Percentiles rank a stretch among this genome's conserved stretches.
Evolutionary conservation across 2,329 filamentous ascomycete genomes (phyloP).

Genomic region (Aureobasidium sp.): DNA sequence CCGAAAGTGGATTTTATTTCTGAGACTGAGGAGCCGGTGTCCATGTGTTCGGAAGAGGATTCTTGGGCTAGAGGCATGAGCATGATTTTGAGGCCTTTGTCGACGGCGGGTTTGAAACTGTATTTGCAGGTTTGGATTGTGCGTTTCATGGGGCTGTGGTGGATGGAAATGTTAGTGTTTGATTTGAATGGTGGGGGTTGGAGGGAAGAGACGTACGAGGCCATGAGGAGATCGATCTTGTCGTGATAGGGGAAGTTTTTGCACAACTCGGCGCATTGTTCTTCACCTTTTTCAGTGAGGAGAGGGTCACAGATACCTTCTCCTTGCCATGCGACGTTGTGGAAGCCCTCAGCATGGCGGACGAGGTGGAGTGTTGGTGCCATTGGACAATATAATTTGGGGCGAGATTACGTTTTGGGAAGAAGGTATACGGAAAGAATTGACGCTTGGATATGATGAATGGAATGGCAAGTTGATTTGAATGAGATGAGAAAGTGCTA

Average conservation of each 20-base stretch:
- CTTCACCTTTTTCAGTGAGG: slow-evolving; percentile 63
- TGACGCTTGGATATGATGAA: neutral
- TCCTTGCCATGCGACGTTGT: slow-evolving; percentile 66
- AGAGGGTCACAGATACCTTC: slow-evolving; percentile 65
- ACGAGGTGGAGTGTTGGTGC: slow-evolving; percentile 53
- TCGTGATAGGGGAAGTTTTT: slow-evolving; percentile 56
- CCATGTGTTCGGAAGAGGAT: slow-evolving; percentile 63
- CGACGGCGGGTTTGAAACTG: slow-evolving; percentile 54
- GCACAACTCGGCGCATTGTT: slow-evolving; percentile 62
- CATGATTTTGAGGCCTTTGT: slow-evolving; percentile 45
- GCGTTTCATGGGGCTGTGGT: slow-evolving; percentile 54
- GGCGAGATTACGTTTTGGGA: no score
- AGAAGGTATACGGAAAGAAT: no score
- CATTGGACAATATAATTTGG: neutral
- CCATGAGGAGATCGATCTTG: slow-evolving; percentile 60
- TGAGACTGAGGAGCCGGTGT: slow-evolving; percentile 55
- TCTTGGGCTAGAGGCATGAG: slow-evolving; percentile 73
- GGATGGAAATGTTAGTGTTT: neutral
- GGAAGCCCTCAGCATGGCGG: slow-evolving; percentile 65
- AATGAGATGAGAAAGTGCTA: no score
- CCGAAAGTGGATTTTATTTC: slow-evolving; percentile 55
- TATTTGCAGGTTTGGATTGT: slow-evolving; percentile 70
- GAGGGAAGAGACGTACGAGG: slow-evolving; percentile 48
- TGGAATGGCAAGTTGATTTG: no score
- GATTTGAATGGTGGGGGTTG: no score